A percentile compares a stretch with the other conserved stretches of the same genome.
phyloP scores from a whole-genome alignment of 2,329 filamentous ascomycete genomes.

The Pseudogymnoascus destructans region DNA sequence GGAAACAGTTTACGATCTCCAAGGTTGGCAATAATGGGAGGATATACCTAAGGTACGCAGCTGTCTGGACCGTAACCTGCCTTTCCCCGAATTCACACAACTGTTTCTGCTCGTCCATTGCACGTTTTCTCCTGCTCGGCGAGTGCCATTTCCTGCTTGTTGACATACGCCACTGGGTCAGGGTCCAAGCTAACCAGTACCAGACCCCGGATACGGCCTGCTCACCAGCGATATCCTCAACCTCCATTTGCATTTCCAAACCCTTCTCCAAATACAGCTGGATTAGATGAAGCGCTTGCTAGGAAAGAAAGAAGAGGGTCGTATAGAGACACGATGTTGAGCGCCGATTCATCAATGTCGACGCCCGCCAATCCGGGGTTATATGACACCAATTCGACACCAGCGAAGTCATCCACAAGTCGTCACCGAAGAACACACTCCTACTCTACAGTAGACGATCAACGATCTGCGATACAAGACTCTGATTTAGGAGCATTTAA shows the following conservation, averaged over 20 bases:
- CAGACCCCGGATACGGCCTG: slow-evolving; percentile 49
- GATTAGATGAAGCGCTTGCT: slow-evolving; percentile 35
- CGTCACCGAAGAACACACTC: slow-evolving; percentile 54
- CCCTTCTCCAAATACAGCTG: slow-evolving; percentile 46
- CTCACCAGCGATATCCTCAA: slow-evolving; percentile 47
- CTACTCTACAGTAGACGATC: slow-evolving; percentile 64
- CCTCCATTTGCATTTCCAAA: slow-evolving; percentile 47
- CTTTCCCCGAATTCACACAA: slow-evolving; percentile 16
- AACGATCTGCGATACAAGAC: slow-evolving; percentile 35
- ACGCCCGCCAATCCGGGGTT: slow-evolving; percentile 26
- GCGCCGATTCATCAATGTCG: slow-evolving; percentile 16
- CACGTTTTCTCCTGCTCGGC: slow-evolving; percentile 24
- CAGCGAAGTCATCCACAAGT: slow-evolving; percentile 16
- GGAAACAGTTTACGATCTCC: slow-evolving; percentile 52
- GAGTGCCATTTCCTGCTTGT: background rate
- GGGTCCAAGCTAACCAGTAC: slow-evolving; percentile 10
- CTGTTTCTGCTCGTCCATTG: slow-evolving; percentile 27
- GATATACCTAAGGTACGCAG: slow-evolving; percentile 59
- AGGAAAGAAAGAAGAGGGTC: slow-evolving; percentile 21
- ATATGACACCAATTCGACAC: slow-evolving; percentile 8
- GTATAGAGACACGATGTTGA: slow-evolving; percentile 23
- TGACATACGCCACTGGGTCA: slow-evolving; percentile 12
- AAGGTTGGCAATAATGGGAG: slow-evolving; percentile 75
- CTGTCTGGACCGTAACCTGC: slow-evolving; percentile 16
- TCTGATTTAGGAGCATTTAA: slow-evolving; percentile 59